A percentile compares a stretch with the other conserved stretches of the same genome.
These are phyloP conservation scores for Vitis hybrid DNA, from an alignment of 177 flowering plant genomes.

Conservation along the genomic window DNA sequence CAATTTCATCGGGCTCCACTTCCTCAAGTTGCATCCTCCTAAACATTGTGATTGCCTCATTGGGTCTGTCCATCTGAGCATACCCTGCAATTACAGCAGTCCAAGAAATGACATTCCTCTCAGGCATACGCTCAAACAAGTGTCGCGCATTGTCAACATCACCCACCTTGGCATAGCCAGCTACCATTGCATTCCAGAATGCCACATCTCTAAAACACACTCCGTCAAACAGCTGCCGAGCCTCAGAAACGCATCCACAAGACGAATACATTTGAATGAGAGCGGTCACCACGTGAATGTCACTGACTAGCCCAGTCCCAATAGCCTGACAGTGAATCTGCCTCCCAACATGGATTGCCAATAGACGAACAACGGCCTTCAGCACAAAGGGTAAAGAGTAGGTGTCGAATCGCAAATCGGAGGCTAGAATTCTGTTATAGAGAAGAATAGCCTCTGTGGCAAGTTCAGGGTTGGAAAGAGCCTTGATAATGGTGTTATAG, in stretches of 20 bases:
- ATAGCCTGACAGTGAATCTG: slow-evolving; percentile 48
- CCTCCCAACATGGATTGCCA: slow-evolving; percentile 27
- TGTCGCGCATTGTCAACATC: slow-evolving; percentile 39
- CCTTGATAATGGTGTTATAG: slow-evolving; percentile 52
- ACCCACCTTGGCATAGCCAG: slow-evolving; percentile 54
- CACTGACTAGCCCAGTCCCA: slow-evolving; percentile 33
- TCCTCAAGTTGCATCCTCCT: slow-evolving; percentile 47
- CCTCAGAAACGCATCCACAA: slow-evolving; percentile 35
- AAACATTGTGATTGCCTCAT: slow-evolving; percentile 51
- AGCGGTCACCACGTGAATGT: slow-evolving; percentile 42
- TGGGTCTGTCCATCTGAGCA: slow-evolving; percentile 33
- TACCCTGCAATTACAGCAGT: slow-evolving; percentile 53
- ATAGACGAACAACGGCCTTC: slow-evolving; percentile 40
- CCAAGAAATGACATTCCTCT: slow-evolving; percentile 67
- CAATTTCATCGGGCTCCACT: slow-evolving; percentile 54
- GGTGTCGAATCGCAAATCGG: slow-evolving; percentile 46
- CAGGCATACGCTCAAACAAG: slow-evolving; percentile 54
- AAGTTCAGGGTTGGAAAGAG: slow-evolving; percentile 26
- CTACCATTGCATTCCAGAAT: slow-evolving; percentile 63
- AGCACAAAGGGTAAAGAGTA: slow-evolving; percentile 58
- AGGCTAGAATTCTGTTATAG: slow-evolving; percentile 27
- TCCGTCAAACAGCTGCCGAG: slow-evolving; percentile 54
- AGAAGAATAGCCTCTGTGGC: slow-evolving; percentile 36
- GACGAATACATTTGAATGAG: slow-evolving; percentile 49
- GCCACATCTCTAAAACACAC: slow-evolving; percentile 30